Percentiles rank a stretch among this genome's conserved stretches.
These are phyloP conservation scores for Candida boidinii DNA, from an alignment of 805 yeast species.

Conservation along the genomic window DNA sequence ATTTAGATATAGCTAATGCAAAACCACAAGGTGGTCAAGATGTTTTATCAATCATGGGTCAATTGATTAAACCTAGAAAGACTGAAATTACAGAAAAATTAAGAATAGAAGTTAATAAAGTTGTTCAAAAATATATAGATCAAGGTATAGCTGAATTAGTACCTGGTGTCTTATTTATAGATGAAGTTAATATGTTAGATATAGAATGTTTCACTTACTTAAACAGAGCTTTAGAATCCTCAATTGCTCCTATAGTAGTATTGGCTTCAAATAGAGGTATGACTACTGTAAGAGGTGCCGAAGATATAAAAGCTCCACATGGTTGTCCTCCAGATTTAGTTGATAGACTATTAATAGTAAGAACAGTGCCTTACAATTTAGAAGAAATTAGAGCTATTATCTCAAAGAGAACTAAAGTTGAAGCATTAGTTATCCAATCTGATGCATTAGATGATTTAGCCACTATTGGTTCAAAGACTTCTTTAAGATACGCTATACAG, in stretches of 20 bases:
- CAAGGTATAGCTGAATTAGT: slow-evolving; percentile 97
- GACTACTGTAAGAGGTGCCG: slow-evolving; percentile 87
- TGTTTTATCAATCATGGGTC: slow-evolving; percentile 94
- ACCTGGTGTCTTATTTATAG: slow-evolving; percentile 96
- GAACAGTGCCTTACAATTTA: slow-evolving; percentile 80
- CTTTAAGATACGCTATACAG: slow-evolving; percentile 88
- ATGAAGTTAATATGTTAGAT: slow-evolving; percentile 98
- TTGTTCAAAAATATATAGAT: slow-evolving; percentile 91
- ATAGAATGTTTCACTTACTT: slow-evolving; percentile 92
- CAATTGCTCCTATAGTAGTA: slow-evolving; percentile 90
- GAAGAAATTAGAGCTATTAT: slow-evolving; percentile 80
- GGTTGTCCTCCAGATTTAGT: slow-evolving; percentile 94
- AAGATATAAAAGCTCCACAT: slow-evolving; percentile 80
- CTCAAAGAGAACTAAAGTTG: slow-evolving; percentile 73
- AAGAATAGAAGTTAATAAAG: slow-evolving; percentile 88
- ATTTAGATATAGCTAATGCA: slow-evolving; percentile 92
- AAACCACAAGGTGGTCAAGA: slow-evolving; percentile 94
- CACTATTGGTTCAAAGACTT: slow-evolving; percentile 62
- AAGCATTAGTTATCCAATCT: slow-evolving; percentile 52
- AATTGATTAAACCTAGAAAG: slow-evolving; percentile 88
- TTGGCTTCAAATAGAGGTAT: slow-evolving; percentile 94
- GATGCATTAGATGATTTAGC: slow-evolving; percentile 76
- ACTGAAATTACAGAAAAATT: slow-evolving; percentile 96
- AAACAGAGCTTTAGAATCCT: slow-evolving; percentile 86
- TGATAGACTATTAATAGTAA: slow-evolving; percentile 84